Evolutionary conservation across 1,284 basidiomycete species (phyloP), one percentile per base, ranked within the genome.

Genomic region (Ganoderma boninense): DNA sequence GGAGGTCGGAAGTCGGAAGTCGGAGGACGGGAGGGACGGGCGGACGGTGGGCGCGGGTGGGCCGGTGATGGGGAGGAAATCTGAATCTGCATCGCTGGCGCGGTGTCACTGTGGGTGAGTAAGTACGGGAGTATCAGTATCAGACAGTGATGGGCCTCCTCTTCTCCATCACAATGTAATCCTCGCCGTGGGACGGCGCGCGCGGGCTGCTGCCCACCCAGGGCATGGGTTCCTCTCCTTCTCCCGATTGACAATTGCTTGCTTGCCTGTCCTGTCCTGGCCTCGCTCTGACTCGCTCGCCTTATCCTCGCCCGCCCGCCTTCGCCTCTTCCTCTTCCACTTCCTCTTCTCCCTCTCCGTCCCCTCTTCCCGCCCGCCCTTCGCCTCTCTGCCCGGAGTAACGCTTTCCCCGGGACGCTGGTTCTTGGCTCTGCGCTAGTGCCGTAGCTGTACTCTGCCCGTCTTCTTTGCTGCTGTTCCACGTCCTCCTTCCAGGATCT

Each of bases 111-210:
- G 29, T 32, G 29, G 46, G 8, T 23, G 46, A n/a, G 54, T 26
- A 26, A 56, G 60, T 16, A 26, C 56, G 44, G 44, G 44, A 46
- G 44, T 18, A 46, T 46, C 44, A 46, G 66, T 64, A 64, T 63
- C 62, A 63, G 52, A 57, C 42, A 59, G 23, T 68, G 66, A 68
- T 68, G 68, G 68, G 68, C 64, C 68, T 66, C 49, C 56, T 64
- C 54, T 66, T 67, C 65, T 69, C 73, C 73, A 74, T 74, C 73
- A 74, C 66, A 68, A 65, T 68, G 67, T 40, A 59, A 63, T 71
- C 62, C 70, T 46, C 64, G 29, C 69, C 73, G 73, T 74, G 73
- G 70, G 73, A 74, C 70, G 67, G 54, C 54, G 54, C 54, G 52
- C 70, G 67, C 68, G 63, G 44, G 18, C 44, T 46, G 44, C 44